Base-by-base conservation (phyloP, 2,329 filamentous ascomycete genomes). In the Salinomyces thailandicus region DNA sequence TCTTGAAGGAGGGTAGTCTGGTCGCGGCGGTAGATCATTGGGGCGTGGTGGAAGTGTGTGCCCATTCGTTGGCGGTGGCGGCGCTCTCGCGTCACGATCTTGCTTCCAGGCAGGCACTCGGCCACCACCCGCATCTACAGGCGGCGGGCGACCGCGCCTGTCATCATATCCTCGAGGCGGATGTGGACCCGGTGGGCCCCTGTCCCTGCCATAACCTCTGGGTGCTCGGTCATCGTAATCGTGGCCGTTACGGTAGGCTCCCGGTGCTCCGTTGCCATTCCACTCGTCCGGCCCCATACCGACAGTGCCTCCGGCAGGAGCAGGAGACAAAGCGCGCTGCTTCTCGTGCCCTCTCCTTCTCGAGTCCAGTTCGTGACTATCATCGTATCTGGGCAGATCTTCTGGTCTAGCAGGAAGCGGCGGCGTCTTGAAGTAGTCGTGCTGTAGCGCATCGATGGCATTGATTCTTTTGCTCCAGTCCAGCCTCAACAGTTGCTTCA, bases 401-500 rank as follows among this genome's bases (percentile, higher is more conserved):
- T 81, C 79, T 1, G 91, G 85, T 37, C 75, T 74, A 26, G 87
- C 78, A 6, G 91, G 91, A 4, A 81, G 67, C 3, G 91, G 91
- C 1, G 73, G 62, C 38, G 75, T 81, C 43, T 76, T 79, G 65
- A 98, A 96, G 61, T 95, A 98, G 1, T 85, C 78, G 53, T 98
- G 91, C 45, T 93, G 75, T 15, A 98, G 67, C 1, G 91, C 91
- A 62, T 98, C 91, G 17, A 93, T 82, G 0, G 91, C 91, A 55
- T 96, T 98, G 57, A 93, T 80, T 34, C 91, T 77, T 47, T 75
- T 80, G 34, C 77, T 76, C 84, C 87, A 96, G 57, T 98, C 85
- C 12, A 98, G 76, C 52, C 75, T 85, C 36, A 98, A 66, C 12
- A 98, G 72, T 44, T 94, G 83, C 36, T 74, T 77, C 1, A 98